Conservation (phyloP, 768 basidiomycete species). For the Lactifluus pinguis region DNA sequence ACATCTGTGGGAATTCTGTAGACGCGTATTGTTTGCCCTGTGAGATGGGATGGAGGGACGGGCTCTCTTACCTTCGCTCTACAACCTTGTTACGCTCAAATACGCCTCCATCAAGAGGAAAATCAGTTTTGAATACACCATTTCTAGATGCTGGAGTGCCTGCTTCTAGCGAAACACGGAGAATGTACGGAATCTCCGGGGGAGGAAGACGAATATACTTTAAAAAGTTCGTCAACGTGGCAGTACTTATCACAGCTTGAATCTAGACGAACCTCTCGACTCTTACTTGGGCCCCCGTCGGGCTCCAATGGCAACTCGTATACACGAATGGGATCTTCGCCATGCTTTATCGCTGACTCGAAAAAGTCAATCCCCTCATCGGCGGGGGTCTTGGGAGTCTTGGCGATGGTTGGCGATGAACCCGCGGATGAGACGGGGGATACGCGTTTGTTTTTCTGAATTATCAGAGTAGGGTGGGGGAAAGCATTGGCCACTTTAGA, state of each 20-base stretch:
- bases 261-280: constrained; percentile 56
- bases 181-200: constrained; percentile 77
- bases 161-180: constrained; percentile 85
- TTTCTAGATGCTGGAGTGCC: constrained; percentile 87
- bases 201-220: constrained; percentile 97
- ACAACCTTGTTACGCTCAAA: constrained; percentile 72
- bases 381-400: constrained; percentile 81
- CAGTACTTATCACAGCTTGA: background rate
- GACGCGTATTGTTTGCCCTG: background rate
- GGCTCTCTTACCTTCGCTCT: constrained; percentile 55
- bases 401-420: constrained; percentile 19
- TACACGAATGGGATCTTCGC: constrained; percentile 64
- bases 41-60: background rate
- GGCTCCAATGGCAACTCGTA: constrained; percentile 81
- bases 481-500: background rate
- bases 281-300: constrained; percentile 85
- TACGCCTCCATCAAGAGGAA: constrained; percentile 84
- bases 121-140: constrained; percentile 92
- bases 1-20: constrained; percentile 75
- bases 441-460: background rate
- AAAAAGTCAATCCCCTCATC: constrained; percentile 92
- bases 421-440: constrained; percentile 9
- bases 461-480: constrained; percentile 12
- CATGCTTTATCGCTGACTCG: constrained; percentile 40
- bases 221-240: background rate